These are phyloP conservation scores for Termitomyces bulborhizus DNA, from an alignment of 768 basidiomycete species.

Conservation along the genomic window DNA sequence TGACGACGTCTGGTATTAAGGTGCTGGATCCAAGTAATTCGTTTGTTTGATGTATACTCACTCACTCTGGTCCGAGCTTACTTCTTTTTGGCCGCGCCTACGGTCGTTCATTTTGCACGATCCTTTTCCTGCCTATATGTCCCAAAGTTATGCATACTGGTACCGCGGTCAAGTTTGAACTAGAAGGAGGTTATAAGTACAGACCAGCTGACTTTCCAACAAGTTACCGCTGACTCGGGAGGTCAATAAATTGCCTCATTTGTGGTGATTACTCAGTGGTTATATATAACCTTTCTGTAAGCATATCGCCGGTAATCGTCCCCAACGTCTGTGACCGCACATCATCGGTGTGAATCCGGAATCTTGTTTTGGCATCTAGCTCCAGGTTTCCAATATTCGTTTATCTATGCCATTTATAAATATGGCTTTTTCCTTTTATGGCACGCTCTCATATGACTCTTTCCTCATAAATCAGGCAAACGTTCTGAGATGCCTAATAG, in stretches of 20 bases:
- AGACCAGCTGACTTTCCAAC: neutral
- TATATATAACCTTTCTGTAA: neutral
- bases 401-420: neutral
- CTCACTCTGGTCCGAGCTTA: neutral
- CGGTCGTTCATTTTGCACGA: neutral
- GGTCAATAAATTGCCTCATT: neutral
- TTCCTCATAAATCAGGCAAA: neutral
- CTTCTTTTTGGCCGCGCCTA: neutral
- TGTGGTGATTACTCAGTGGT: constrained; percentile 5
- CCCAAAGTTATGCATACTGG: neutral
- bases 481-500: neutral
- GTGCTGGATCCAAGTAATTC: neutral
- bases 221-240: neutral
- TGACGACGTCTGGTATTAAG: constrained; percentile 19
- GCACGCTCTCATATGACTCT: neutral
- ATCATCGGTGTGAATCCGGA: neutral
- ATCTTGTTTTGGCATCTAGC: neutral
- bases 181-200: neutral
- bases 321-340: neutral
- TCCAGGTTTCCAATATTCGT: neutral
- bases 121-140: neutral
- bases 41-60: neutral
- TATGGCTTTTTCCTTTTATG: neutral
- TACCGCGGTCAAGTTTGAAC: neutral
- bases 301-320: neutral